These are phyloP conservation scores for Coix lacrymajobi DNA, from an alignment of 176 grass and related monocot species.

Conservation along the genomic window DNA sequence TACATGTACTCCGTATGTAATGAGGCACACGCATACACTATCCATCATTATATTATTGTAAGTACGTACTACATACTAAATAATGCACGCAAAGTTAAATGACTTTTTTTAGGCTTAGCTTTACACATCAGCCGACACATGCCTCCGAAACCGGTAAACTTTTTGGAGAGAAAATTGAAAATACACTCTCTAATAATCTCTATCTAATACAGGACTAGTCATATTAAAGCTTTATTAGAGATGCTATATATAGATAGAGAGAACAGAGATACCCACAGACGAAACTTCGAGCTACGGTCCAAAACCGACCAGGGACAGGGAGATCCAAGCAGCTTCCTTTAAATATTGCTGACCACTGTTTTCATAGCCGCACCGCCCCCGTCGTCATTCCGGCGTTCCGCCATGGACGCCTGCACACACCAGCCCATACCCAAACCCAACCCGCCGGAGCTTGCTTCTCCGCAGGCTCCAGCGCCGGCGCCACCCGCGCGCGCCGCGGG, in stretches of 20 bases:
- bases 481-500: neutral
- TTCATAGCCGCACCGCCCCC: neutral
- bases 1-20: too few relatives aligned
- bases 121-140: neutral
- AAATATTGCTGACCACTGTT: neutral
- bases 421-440: neutral
- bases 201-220: neutral
- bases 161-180: neutral
- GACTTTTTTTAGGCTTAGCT: neutral
- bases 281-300: too few relatives aligned
- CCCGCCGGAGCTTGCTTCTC: neutral
- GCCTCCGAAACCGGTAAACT: neutral
- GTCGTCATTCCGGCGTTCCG: neutral
- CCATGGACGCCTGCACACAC: neutral
- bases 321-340: neutral
- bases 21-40: too few relatives aligned
- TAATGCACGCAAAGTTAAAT: too few relatives aligned
- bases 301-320: too few relatives aligned
- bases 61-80: too few relatives aligned
- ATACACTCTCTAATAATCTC: too few relatives aligned
- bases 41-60: too few relatives aligned
- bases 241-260: too few relatives aligned
- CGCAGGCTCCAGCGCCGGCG: neutral
- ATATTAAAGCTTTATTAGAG: neutral
- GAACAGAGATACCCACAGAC: too few relatives aligned